phyloP scores from a whole-genome alignment of 1,284 basidiomycete species.

The Pseudozyma hubeiensis region DNA sequence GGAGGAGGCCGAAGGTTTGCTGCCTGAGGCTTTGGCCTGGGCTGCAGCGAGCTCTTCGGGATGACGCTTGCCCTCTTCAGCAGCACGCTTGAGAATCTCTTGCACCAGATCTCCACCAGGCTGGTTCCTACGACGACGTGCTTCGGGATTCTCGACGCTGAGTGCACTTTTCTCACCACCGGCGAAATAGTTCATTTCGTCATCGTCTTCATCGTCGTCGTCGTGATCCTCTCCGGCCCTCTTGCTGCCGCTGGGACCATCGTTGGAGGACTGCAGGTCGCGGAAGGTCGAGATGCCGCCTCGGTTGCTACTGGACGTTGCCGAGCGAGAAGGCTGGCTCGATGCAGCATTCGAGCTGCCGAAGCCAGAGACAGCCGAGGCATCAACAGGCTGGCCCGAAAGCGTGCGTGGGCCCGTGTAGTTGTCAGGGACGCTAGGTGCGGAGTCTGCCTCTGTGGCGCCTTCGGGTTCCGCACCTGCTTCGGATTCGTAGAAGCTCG shows the following conservation, averaged over 20 bases:
- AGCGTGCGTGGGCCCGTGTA: constrained; percentile 67
- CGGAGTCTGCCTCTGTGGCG: constrained; percentile 1
- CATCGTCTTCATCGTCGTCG: constrained; percentile 55
- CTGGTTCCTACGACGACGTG: constrained; percentile 71
- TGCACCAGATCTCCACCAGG: constrained; percentile 79
- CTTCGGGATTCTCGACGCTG: constrained; percentile 83
- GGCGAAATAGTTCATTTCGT: constrained; percentile 65
- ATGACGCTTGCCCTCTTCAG: constrained; percentile 73
- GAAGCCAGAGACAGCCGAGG: constrained; percentile 37
- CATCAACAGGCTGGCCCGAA: constrained; percentile 65
- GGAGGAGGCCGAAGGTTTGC: constrained; percentile 8
- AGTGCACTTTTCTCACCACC: constrained; percentile 78
- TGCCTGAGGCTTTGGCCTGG: constrained; percentile 5
- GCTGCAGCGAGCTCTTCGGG: constrained; percentile 21
- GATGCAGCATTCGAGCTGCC: constrained; percentile 17
- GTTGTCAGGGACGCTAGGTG: constrained; percentile 27
- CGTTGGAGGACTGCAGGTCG: constrained; percentile 55
- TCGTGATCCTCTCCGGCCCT: constrained; percentile 54
- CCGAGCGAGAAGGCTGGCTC: constrained; percentile 13
- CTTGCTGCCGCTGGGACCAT: constrained; percentile 25
- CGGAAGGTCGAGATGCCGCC: constrained; percentile 69
- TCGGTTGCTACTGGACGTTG: constrained; percentile 15
- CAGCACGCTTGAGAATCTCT: constrained; percentile 81
- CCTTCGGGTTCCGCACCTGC: constrained; percentile 12
- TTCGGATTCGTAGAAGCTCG: constrained; percentile 67